A percentile compares a stretch with the other conserved stretches of the same genome.
Evolutionary conservation across 192 early-diverging fungal species (phyloP).

Genomic region (Podila minutissima): DNA sequence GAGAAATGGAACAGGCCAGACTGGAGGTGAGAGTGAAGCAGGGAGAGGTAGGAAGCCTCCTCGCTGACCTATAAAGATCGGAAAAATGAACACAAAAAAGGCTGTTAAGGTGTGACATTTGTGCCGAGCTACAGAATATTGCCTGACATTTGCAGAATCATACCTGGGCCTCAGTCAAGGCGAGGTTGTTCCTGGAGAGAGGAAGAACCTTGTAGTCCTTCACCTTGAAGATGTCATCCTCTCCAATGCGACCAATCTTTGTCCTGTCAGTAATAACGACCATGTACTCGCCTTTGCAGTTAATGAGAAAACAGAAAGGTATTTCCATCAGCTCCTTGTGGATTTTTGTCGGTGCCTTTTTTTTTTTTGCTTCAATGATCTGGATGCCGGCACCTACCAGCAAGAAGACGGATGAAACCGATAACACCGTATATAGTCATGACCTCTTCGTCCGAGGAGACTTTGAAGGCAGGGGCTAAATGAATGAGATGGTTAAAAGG

Average conservation of each 20-base stretch:
- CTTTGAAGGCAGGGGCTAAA: conserved; percentile 47
- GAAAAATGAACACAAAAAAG: neutral
- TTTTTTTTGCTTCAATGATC: neutral
- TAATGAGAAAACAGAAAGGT: conserved; percentile 24
- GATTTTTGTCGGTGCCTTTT: neutral
- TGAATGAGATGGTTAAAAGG: neutral
- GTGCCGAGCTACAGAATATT: neutral
- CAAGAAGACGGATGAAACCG: conserved; percentile 74
- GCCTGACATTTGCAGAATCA: neutral
- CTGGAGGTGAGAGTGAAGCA: conserved; percentile 61
- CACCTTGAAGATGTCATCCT: conserved; percentile 72
- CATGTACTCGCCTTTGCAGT: conserved; percentile 70
- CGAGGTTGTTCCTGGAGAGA: conserved; percentile 45
- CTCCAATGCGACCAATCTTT: conserved; percentile 66
- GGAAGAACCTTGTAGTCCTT: conserved; percentile 67
- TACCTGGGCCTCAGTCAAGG: conserved; percentile 59
- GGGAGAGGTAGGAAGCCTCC: conserved; percentile 57
- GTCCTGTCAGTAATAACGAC: conserved; percentile 76
- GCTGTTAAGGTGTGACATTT: neutral
- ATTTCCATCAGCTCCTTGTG: neutral
- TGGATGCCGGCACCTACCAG: conserved; percentile 57
- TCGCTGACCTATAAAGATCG: conserved; percentile 49
- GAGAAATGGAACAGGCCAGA: conserved; percentile 79
- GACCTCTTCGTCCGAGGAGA: conserved; percentile 62
- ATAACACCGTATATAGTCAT: conserved; percentile 74